phyloP scores from a whole-genome alignment of 331 rosid genomes.

The Rhamnella rubrinervis region DNA sequence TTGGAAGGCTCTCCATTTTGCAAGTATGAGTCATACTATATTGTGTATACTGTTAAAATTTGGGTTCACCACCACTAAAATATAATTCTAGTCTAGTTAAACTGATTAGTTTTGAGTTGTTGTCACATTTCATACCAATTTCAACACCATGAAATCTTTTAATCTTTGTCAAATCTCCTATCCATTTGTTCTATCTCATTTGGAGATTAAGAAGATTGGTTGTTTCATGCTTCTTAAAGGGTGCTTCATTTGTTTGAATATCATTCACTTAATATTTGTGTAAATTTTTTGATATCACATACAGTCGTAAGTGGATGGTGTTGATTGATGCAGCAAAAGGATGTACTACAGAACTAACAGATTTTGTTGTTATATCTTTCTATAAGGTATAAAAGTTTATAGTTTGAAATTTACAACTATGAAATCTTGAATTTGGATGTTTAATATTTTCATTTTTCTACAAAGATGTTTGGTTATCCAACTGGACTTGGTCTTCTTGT shows the following conservation, averaged over 20 bases:
- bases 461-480: constrained; percentile 92
- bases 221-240: neutral
- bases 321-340: constrained; percentile 99
- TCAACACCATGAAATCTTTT: no score
- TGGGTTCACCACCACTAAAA: neutral
- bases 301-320: constrained; percentile 67
- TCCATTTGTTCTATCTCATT: neutral
- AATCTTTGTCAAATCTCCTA: neutral
- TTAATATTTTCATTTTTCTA: constrained; percentile 22
- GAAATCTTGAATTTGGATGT: constrained; percentile 21
- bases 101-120: no score
- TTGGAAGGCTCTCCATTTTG: constrained; percentile 57
- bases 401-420: constrained; percentile 15
- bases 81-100: neutral
- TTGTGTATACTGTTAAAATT: constrained; percentile 1
- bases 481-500: constrained; percentile 97
- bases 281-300: constrained; percentile 13
- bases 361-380: constrained; percentile 80
- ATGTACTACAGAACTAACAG: constrained; percentile 73
- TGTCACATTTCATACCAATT: no score
- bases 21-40: constrained; percentile 48
- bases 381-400: constrained; percentile 61
- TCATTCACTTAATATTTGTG: constrained; percentile 7
- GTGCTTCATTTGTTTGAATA: constrained; percentile 2
- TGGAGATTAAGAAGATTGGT: neutral